A percentile compares a stretch with the other conserved stretches of the same genome.
Conservation (phyloP, 805 yeast species). For the Lipomyces yamadae region DNA sequence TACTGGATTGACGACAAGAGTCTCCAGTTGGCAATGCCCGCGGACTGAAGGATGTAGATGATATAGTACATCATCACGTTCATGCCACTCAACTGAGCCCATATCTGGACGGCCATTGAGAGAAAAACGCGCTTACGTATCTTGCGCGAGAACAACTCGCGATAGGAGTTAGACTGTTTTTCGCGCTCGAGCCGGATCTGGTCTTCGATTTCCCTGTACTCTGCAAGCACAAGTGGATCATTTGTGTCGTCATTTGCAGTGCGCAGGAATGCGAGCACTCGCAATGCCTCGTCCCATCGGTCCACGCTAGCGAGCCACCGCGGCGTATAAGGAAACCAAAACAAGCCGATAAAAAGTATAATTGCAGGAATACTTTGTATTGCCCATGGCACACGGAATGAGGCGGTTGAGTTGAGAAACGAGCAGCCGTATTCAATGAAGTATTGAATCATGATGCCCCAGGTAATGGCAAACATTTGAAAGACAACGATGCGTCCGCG, state of each 20-base stretch:
- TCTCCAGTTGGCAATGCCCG: slow-evolving; percentile 56
- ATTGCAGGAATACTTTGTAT: slow-evolving; percentile 59
- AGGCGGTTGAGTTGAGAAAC: slow-evolving; percentile 51
- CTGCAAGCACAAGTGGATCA: slow-evolving; percentile 37
- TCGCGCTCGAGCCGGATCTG: slow-evolving; percentile 34
- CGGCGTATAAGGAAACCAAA: slow-evolving; percentile 49
- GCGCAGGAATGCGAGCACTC: slow-evolving; percentile 57
- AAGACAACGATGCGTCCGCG: slow-evolving; percentile 46
- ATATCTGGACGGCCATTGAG: slow-evolving; percentile 40
- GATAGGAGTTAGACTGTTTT: slow-evolving; percentile 20
- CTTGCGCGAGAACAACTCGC: slow-evolving; percentile 26
- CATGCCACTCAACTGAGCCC: slow-evolving; percentile 49
- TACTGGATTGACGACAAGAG: slow-evolving; percentile 53
- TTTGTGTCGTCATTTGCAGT: slow-evolving; percentile 39
- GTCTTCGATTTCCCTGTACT: slow-evolving; percentile 37
- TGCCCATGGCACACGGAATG: slow-evolving; percentile 71
- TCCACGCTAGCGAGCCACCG: slow-evolving; percentile 56
- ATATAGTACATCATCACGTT: slow-evolving; percentile 56
- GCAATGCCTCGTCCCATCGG: slow-evolving; percentile 59
- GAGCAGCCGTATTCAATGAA: slow-evolving; percentile 50
- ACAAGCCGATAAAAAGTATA: slow-evolving; percentile 53
- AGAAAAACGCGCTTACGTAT: slow-evolving; percentile 48
- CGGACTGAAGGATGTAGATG: slow-evolving; percentile 52
- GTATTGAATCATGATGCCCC: slow-evolving; percentile 45
- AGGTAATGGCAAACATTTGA: slow-evolving; percentile 44